phyloP scores from a whole-genome alignment of 78 protist genomes.

The Dictyostelium intermedium region DNA sequence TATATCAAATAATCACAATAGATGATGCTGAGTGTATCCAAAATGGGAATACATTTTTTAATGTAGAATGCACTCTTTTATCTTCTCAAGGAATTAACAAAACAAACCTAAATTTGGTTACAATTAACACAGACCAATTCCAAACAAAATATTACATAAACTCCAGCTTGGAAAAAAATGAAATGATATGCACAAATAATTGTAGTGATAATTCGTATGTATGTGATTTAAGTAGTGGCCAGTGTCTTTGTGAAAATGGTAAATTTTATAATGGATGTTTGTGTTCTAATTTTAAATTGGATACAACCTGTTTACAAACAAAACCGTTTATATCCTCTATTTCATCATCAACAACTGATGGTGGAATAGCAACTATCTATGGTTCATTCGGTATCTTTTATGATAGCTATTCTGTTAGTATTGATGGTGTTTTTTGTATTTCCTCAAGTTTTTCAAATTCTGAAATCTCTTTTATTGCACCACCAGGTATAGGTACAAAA shows the following conservation, averaged over 20 bases:
- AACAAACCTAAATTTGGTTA: not conserved
- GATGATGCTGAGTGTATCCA: not conserved
- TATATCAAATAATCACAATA: not conserved
- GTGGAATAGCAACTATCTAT: not conserved
- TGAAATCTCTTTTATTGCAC: not conserved
- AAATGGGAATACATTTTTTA: not conserved
- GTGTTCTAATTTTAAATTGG: not conserved
- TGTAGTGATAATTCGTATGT: not conserved
- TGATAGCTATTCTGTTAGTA: not conserved
- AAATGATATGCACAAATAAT: not conserved
- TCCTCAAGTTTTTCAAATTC: not conserved
- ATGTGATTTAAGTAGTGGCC: not conserved
- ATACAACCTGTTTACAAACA: not conserved
- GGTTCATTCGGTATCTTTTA: not conserved
- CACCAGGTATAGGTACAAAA: not conserved
- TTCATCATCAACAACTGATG: not conserved
- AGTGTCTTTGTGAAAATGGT: not conserved
- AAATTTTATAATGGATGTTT: not conserved
- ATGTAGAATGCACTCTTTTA: not conserved
- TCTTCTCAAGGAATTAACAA: not conserved
- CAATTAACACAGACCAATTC: not conserved
- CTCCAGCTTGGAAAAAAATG: not conserved
- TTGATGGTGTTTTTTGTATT: not conserved
- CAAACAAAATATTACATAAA: not conserved
- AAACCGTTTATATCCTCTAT: not conserved